Conservation (phyloP, 345 rosid species). For the Brassica carinata region DNA sequence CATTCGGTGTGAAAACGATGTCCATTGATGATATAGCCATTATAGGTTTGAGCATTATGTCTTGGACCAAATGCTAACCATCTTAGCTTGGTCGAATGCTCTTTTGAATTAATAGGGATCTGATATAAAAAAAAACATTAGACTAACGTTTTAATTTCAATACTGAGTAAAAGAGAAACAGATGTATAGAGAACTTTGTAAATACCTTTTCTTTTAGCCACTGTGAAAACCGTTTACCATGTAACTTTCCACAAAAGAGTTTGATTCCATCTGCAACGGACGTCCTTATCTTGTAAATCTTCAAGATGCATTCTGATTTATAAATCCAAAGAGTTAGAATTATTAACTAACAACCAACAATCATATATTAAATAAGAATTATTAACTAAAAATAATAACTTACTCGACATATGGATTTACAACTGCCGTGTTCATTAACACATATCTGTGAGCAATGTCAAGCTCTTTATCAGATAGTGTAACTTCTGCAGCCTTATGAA, state of each 20-base stretch:
- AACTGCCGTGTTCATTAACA: not conserved
- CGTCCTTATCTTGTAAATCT: not conserved
- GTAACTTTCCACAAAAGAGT: slow-evolving; percentile 5
- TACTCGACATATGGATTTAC: too few species aligned
- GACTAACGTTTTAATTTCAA: not conserved
- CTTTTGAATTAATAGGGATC: not conserved
- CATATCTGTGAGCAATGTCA: slow-evolving; percentile 5
- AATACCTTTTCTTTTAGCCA: not conserved
- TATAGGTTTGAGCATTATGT: not conserved
- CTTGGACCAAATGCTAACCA: not conserved
- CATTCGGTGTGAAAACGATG: not conserved
- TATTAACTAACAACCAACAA: not conserved
- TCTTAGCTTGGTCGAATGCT: not conserved
- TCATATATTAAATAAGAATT: not conserved
- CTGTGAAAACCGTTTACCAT: not conserved
- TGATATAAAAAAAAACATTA: not conserved
- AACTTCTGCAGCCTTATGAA: not conserved
- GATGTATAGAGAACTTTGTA: not conserved
- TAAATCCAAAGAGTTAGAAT: too few species aligned
- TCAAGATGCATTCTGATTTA: not conserved
- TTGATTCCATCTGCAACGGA: not conserved
- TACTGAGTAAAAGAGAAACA: not conserved
- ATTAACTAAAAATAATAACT: not conserved
- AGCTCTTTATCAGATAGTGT: slow-evolving; percentile 2
- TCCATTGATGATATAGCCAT: not conserved